These are phyloP conservation scores for Phytophthora lateralis DNA, from an alignment of 352 stramenopile genomes.

Conservation along the genomic window DNA sequence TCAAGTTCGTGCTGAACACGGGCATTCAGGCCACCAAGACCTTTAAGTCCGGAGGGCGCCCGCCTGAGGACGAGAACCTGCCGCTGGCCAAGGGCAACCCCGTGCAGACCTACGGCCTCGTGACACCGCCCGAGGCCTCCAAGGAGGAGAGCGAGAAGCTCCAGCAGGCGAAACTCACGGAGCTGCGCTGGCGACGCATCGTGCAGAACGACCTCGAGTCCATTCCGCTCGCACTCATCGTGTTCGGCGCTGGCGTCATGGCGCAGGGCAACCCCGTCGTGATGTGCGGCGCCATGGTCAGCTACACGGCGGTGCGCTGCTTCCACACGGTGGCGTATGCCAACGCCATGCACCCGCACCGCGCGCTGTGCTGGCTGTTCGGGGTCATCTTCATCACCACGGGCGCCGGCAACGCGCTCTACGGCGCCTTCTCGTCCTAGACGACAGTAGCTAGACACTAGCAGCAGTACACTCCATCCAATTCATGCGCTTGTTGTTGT, in stretches of 20 bases:
- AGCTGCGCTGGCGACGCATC: constrained; percentile 58
- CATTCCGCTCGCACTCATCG: constrained; percentile 54
- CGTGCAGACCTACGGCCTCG: constrained; percentile 48
- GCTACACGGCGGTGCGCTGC: constrained; percentile 49
- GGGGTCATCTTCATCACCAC: constrained; percentile 45
- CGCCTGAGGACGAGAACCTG: constrained; percentile 58
- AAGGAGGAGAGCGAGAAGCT: constrained; percentile 36
- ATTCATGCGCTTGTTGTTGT: constrained; percentile 6
- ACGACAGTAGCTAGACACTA: constrained; percentile 5
- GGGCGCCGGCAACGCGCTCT: constrained; percentile 39
- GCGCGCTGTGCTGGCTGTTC: constrained; percentile 45
- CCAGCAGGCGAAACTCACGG: constrained; percentile 36
- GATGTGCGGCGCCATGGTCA: constrained; percentile 40
- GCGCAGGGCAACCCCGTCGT: constrained; percentile 36
- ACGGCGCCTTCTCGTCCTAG: constrained; percentile 36
- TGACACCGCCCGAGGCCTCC: constrained; percentile 20
- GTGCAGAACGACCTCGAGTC: constrained; percentile 69
- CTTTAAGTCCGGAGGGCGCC: constrained; percentile 47
- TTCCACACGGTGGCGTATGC: constrained; percentile 57
- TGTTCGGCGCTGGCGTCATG: constrained; percentile 49
- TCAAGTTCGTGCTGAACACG: constrained; percentile 67
- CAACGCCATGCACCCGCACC: constrained; percentile 52
- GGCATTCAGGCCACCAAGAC: constrained; percentile 56
- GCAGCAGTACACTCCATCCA: constrained; percentile 12
- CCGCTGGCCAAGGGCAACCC: constrained; percentile 43